Evolutionary conservation across 2,329 filamentous ascomycete genomes (phyloP), one percentile per base, ranked within the genome.

Genomic region (Trichoderma sp.): DNA sequence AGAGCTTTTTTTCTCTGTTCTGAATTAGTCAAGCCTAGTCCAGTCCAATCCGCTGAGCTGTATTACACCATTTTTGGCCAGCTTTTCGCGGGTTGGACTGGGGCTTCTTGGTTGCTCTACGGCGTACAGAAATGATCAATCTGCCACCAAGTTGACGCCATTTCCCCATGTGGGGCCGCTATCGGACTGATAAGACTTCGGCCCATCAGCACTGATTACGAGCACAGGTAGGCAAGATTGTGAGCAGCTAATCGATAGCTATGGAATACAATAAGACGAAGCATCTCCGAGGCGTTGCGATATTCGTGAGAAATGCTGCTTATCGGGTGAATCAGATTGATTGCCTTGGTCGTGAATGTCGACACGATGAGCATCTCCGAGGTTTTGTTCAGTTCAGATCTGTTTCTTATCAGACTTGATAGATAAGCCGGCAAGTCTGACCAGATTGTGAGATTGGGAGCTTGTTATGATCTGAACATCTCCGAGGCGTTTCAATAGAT

Each of bases 1-100:
- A 64, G 77, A 65, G 41, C 53, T 83, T 79, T 83, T 79, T 74
- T 64, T 64, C 31, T 8, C 31, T 8, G 29, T 24, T 24, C 16
- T 38, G 35, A 38, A 21, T 53, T 21, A 53, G 45, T 53, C 41
- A 45, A 45, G 16, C 41, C 38, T 1, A 35, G 33, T 35, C 45
- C 45, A 53, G 45, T 53, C 45, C 45, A 53, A 21, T 53, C 45
- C 45, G n/a, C 45, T 21, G 2, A 53, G 45, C 45, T 53, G 0
- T 12, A 53, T 53, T n/a, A 21, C 45, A 53, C n/a, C 33, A 27
- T 27, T 27, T 27, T 12, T 12, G 31, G 12, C 14, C 33, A 27
- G n/a, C 24, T 65, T 3, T 14, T 24, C n/a, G 38, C 3, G 33
- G 11, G 35, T 35, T 65, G 56, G 68, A 38, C 35, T 53, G 33